These are phyloP conservation scores for Cryphonectria naterciae DNA, from an alignment of 2,329 filamentous ascomycete genomes.

Conservation along the genomic window DNA sequence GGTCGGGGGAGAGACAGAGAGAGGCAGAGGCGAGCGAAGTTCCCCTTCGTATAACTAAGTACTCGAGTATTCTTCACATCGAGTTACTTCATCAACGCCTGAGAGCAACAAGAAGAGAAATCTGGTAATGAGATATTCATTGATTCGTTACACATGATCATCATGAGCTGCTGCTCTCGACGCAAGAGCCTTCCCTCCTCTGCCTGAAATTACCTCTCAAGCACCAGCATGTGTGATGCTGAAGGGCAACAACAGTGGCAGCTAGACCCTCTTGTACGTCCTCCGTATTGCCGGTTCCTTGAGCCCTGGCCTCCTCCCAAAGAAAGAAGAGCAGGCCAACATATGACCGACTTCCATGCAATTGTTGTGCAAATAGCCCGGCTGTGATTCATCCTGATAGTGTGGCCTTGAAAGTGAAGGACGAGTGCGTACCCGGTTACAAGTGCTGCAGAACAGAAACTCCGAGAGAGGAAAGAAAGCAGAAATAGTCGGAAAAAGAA, in stretches of 20 bases:
- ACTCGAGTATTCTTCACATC: not conserved
- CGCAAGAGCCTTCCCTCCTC: constrained; percentile 2
- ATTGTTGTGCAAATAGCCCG: not conserved
- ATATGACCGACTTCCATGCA: constrained; percentile 12
- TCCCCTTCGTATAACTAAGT: not conserved
- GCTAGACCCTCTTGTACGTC: constrained; percentile 11
- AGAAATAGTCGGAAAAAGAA: constrained; percentile 7
- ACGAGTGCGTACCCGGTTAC: not conserved
- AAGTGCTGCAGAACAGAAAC: constrained; percentile 10
- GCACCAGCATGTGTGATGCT: not conserved
- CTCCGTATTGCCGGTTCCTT: not conserved
- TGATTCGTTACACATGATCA: constrained; percentile 15
- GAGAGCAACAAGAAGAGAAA: not conserved
- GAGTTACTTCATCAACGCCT: not conserved
- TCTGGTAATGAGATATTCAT: constrained; percentile 7
- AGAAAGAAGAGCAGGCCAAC: constrained; percentile 5
- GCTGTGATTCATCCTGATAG: not conserved
- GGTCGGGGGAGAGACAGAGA: not conserved
- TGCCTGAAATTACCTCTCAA: too few species aligned
- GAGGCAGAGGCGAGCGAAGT: not conserved
- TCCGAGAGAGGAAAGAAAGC: not conserved
- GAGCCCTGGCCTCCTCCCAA: not conserved
- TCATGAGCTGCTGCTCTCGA: constrained; percentile 6
- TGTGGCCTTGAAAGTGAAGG: too few species aligned
- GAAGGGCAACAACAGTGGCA: not conserved